These are phyloP conservation scores for Solanum peruvianum DNA, from an alignment of 257 asterid genomes.

Conservation along the genomic window DNA sequence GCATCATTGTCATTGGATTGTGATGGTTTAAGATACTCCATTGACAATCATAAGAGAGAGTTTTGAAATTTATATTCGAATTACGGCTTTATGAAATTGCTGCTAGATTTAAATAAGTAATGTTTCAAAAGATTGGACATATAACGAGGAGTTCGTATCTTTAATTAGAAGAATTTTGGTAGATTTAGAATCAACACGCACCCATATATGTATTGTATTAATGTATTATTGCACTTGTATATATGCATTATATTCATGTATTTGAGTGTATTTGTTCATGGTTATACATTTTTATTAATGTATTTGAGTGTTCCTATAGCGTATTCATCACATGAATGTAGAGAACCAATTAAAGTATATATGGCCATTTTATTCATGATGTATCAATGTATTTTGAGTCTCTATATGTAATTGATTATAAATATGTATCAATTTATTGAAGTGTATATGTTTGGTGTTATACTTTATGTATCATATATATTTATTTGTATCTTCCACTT, in stretches of 20 bases:
- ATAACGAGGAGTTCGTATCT: not conserved
- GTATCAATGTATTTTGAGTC: no score
- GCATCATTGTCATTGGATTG: not conserved
- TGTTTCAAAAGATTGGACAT: not conserved
- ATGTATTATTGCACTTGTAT: not conserved
- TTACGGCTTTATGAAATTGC: not conserved
- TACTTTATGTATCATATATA: not conserved
- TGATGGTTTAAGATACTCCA: not conserved
- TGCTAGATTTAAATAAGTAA: not conserved
- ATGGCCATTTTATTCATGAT: not conserved
- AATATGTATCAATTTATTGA: no score
- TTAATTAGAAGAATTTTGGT: not conserved
- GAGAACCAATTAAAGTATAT: not conserved
- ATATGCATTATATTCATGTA: not conserved
- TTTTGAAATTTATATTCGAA: not conserved
- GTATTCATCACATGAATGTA: not conserved
- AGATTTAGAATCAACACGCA: not conserved
- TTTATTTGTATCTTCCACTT: not conserved
- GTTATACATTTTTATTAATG: not conserved
- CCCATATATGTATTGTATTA: not conserved
- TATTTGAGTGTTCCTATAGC: not conserved
- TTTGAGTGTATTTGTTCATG: not conserved
- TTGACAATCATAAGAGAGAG: not conserved
- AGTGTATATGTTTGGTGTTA: not conserved
- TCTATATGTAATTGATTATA: no score